Evolutionary conservation across 768 basidiomycete species (phyloP).

Genomic region (Hirschioporus abietinus): DNA sequence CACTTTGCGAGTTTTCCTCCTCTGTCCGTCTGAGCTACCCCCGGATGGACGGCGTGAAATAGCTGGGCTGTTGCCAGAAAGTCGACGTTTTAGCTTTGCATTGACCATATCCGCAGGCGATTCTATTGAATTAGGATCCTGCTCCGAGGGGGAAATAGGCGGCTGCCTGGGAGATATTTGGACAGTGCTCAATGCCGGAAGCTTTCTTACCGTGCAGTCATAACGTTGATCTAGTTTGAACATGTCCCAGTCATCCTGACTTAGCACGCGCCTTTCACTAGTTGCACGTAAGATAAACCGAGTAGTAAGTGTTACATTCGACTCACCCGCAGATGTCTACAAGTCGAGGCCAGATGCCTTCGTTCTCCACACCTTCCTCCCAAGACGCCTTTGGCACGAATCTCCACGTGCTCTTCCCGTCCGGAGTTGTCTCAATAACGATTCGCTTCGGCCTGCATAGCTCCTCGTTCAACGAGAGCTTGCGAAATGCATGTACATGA

Average conservation of each 20-base stretch:
- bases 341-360: conserved; percentile 66
- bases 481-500: conserved; percentile 29
- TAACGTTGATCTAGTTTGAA: conserved; percentile 79
- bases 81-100: conserved; percentile 1
- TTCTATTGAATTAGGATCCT: conserved; percentile 12
- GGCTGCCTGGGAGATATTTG: conserved; percentile 22
- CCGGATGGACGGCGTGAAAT: not conserved
- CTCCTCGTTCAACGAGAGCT: conserved; percentile 40
- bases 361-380: conserved; percentile 53
- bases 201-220: conserved; percentile 47
- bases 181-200: conserved; percentile 15
- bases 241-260: conserved; percentile 82
- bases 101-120: conserved; percentile 5
- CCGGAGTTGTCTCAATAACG: conserved; percentile 59
- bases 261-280: not conserved
- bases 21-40: not conserved
- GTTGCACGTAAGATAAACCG: not conserved
- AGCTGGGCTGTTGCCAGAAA: not conserved
- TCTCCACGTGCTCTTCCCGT: conserved; percentile 54
- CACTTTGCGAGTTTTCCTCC: not conserved
- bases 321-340: conserved; percentile 68
- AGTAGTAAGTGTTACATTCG: not conserved
- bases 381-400: conserved; percentile 68
- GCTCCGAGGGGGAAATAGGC: conserved; percentile 1
- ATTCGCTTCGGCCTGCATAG: conserved; percentile 60